A percentile compares a stretch with the other conserved stretches of the same genome.
These are phyloP conservation scores for Tulasnella sp. DNA, from an alignment of 768 basidiomycete species.

Conservation along the genomic window DNA sequence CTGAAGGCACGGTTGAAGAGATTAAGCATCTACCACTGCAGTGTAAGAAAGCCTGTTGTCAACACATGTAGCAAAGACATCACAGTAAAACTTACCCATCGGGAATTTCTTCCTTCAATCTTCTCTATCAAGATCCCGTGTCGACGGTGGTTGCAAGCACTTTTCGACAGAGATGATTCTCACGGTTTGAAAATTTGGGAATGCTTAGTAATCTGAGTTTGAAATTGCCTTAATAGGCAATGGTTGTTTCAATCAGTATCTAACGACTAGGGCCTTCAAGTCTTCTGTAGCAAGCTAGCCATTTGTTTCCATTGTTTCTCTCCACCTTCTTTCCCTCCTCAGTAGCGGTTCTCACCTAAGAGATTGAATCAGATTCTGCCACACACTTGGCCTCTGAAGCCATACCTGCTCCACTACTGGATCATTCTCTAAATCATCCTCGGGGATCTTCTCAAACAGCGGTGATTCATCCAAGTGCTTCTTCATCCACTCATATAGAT, in stretches of 20 bases:
- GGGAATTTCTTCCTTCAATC: too few relatives aligned
- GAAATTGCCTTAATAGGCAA: too few relatives aligned
- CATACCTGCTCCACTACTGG: constrained; percentile 61
- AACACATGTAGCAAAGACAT: not conserved
- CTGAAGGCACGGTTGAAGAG: constrained; percentile 3
- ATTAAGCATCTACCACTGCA: constrained; percentile 8
- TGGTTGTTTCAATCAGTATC: not conserved
- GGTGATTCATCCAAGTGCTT: constrained; percentile 79
- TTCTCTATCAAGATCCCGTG: too few relatives aligned
- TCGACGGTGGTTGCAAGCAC: too few relatives aligned
- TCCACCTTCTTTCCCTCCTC: constrained; percentile 98
- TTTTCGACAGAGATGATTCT: too few relatives aligned
- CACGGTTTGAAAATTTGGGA: too few relatives aligned
- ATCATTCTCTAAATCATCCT: constrained; percentile 62
- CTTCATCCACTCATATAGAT: constrained; percentile 93
- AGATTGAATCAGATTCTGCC: constrained; percentile 22
- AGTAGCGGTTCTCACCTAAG: constrained; percentile 55
- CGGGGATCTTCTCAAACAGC: constrained; percentile 67
- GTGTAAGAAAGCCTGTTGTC: not conserved
- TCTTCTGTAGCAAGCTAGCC: constrained; percentile 80
- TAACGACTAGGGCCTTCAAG: constrained; percentile 27
- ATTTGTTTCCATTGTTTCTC: constrained; percentile 80
- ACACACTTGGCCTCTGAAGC: not conserved
- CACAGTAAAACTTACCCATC: too few relatives aligned
- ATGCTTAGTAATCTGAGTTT: too few relatives aligned